These are phyloP conservation scores for Artemisia tridentata DNA, from an alignment of 129 eudicot species.

Conservation along the genomic window DNA sequence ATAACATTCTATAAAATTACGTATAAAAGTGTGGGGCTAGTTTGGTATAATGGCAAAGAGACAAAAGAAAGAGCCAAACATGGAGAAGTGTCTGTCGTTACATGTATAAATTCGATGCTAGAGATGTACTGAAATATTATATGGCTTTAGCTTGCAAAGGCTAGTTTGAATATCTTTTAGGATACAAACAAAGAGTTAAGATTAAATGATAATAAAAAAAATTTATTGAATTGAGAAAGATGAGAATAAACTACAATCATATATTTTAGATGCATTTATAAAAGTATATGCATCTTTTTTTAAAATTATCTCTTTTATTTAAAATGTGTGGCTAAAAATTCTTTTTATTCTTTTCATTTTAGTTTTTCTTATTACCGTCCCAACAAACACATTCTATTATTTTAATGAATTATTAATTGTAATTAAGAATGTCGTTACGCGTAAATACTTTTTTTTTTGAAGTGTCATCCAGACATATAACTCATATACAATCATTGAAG, in stretches of 20 bases:
- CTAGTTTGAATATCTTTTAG: conserved; percentile 11
- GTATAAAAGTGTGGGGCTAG: not conserved
- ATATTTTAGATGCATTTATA: too few species aligned
- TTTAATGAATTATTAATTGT: conserved; percentile 22
- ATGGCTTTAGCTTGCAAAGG: not conserved
- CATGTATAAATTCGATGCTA: conserved; percentile 10
- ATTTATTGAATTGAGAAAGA: too few species aligned
- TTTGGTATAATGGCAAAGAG: conserved; percentile 8
- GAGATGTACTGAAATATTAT: not conserved
- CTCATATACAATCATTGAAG: conserved; percentile 22
- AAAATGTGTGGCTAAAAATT: too few species aligned
- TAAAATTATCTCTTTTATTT: too few species aligned
- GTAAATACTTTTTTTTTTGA: conserved; percentile 11
- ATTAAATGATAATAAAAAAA: too few species aligned
- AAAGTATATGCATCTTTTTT: too few species aligned
- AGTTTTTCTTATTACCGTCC: too few species aligned
- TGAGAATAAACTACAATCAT: too few species aligned
- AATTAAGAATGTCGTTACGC: conserved; percentile 35
- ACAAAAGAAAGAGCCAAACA: conserved; percentile 30
- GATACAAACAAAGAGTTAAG: conserved; percentile 10
- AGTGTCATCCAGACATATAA: conserved; percentile 23
- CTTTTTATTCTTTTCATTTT: too few species aligned
- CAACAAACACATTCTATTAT: conserved; percentile 10
- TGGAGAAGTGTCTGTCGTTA: conserved; percentile 36
- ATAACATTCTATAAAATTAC: not conserved